A percentile compares a stretch with the other conserved stretches of the same genome.
These are phyloP conservation scores for Teunomyces atbi DNA, from an alignment of 805 yeast species.

Conservation along the genomic window DNA sequence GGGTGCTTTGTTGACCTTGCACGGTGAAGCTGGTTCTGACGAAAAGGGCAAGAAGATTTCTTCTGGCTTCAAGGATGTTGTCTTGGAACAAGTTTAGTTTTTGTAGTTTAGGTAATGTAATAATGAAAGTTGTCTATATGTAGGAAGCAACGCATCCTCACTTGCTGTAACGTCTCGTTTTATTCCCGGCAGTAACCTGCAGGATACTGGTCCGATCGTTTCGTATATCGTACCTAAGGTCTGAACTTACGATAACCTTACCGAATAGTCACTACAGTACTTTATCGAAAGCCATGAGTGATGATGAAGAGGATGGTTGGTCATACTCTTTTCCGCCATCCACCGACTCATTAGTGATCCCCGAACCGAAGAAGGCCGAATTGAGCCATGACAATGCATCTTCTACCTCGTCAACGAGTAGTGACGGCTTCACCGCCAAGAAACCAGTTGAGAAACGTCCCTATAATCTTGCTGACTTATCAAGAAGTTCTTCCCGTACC, in stretches of 20 bases:
- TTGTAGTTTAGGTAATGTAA: conserved; percentile 5
- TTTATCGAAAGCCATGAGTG: background rate
- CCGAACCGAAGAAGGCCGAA: background rate
- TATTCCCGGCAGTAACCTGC: background rate
- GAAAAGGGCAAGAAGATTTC: conserved; percentile 99
- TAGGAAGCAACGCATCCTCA: background rate
- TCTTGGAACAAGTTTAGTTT: conserved; percentile 90
- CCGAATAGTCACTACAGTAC: background rate
- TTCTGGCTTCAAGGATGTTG: conserved; percentile 94
- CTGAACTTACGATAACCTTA: background rate
- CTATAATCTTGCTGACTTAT: background rate
- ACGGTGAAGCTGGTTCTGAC: conserved; percentile 88
- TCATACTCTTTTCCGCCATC: conserved; percentile 40
- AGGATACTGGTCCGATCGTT: background rate
- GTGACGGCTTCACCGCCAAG: background rate
- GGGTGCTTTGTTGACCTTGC: conserved; percentile 93
- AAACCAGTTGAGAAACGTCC: background rate
- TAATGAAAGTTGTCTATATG: background rate
- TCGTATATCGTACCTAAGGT: background rate
- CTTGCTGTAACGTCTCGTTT: background rate
- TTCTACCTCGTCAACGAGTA: background rate
- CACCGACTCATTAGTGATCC: conserved; percentile 25
- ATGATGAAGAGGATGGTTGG: conserved; percentile 42
- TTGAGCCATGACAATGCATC: background rate
- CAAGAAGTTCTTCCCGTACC: background rate